Percentiles rank a stretch among this genome's conserved stretches.
Evolutionary conservation across 2,329 filamentous ascomycete genomes (phyloP).

Genomic region (Trichophyton rubrum): DNA sequence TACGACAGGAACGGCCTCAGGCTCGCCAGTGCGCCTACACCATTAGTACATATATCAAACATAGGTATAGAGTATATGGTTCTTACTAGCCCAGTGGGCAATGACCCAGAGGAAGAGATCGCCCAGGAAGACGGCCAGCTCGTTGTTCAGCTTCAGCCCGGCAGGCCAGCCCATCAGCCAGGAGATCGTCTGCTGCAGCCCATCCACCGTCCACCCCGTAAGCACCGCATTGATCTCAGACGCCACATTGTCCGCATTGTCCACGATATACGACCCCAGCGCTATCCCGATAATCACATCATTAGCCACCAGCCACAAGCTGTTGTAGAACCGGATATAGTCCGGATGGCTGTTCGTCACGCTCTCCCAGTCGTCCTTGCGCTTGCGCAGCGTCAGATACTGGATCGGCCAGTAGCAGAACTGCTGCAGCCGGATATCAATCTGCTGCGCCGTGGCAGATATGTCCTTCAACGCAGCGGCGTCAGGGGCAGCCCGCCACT

Average conservation of each 20-base stretch:
- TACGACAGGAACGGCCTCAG: conserved; percentile 70
- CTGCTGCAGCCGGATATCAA: conserved; percentile 92
- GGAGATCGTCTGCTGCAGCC: conserved; percentile 72
- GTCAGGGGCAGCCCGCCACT: conserved; percentile 69
- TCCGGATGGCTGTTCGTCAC: conserved; percentile 91
- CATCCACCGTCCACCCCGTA: conserved; percentile 72
- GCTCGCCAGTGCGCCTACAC: conserved; percentile 58
- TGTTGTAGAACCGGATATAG: conserved; percentile 98
- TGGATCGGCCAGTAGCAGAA: conserved; percentile 99
- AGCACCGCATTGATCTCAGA: conserved; percentile 64
- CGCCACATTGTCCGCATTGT: conserved; percentile 78
- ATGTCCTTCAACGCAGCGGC: conserved; percentile 85
- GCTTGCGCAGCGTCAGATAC: conserved; percentile 77
- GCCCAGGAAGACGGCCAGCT: conserved; percentile 84
- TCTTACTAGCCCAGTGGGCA: conserved; percentile 82
- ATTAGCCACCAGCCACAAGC: conserved; percentile 94
- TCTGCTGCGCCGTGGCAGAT: conserved; percentile 90
- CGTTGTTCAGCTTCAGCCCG: conserved; percentile 86
- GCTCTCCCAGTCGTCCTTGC: conserved; percentile 88
- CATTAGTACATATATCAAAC: neutral
- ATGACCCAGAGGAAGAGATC: conserved; percentile 98
- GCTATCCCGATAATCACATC: conserved; percentile 98
- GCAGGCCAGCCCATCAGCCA: conserved; percentile 97
- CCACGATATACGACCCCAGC: conserved; percentile 89
- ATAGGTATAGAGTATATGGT: neutral